phyloP scores from a whole-genome alignment of 78 protist genomes.

The Paratrimastix pyriformis region DNA sequence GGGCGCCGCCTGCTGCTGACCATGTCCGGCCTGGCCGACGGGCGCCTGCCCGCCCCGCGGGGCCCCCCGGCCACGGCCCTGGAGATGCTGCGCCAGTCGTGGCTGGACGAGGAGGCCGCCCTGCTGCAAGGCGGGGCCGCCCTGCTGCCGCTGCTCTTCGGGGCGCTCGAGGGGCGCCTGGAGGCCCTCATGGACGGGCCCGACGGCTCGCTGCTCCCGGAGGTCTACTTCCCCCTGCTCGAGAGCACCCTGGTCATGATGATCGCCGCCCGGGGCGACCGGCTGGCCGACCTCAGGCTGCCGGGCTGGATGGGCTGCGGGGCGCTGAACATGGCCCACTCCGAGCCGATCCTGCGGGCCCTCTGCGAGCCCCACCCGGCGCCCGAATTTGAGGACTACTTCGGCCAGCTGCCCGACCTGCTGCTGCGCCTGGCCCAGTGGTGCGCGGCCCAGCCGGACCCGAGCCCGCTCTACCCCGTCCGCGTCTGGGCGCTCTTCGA shows the following conservation, averaged over 20 bases:
- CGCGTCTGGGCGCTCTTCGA: too few relatives aligned
- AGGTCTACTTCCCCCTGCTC: slow-evolving; percentile 27
- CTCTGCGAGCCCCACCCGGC: slow-evolving; percentile 39
- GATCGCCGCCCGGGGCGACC: too few relatives aligned
- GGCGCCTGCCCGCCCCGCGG: too few relatives aligned
- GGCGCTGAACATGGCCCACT: slow-evolving; percentile 41
- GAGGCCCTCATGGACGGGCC: slow-evolving; percentile 29
- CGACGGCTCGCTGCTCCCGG: slow-evolving; percentile 18
- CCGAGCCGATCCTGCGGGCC: slow-evolving; percentile 48
- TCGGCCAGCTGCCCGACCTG: slow-evolving; percentile 23
- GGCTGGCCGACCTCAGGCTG: too few relatives aligned
- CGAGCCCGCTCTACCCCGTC: too few relatives aligned
- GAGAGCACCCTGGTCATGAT: slow-evolving; percentile 46
- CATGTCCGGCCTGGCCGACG: too few relatives aligned
- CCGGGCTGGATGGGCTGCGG: slow-evolving; percentile 23
- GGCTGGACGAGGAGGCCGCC: too few relatives aligned
- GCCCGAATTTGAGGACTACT: slow-evolving; percentile 52
- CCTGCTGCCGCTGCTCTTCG: slow-evolving; percentile 20
- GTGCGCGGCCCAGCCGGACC: too few relatives aligned
- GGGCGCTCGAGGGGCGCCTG: slow-evolving; percentile 28
- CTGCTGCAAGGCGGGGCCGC: slow-evolving; percentile 28
- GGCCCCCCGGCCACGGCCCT: too few relatives aligned
- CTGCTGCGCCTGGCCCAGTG: too few relatives aligned
- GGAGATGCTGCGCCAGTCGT: too few relatives aligned
- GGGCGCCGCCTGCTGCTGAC: too few relatives aligned